Evolutionary conservation across 805 yeast species (phyloP), one percentile per base, ranked within the genome.

Genomic region (Metschnikowia similis): DNA sequence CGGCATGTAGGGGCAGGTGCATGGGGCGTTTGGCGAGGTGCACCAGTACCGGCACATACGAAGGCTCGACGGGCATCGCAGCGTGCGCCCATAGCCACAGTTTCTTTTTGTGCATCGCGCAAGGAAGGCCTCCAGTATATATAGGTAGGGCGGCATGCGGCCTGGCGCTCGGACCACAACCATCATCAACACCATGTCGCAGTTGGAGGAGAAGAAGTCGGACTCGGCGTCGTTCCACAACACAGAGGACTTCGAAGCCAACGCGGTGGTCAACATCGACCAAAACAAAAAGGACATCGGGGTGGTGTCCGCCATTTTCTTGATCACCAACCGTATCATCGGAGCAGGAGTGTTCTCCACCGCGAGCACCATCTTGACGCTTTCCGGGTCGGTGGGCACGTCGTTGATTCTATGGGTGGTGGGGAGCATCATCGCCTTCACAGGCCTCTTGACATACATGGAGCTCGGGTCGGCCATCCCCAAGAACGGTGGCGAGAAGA

Each of bases 401-500:
- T 68, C 89, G 2, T 68, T 87, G 50, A 72, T 87, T 56, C 73
- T 87, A 65, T 87, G 94, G 92, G 79, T 79, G 28, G 82, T 82
- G 13, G 95, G 95, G 42, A 77, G 88, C 7, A 55, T 84, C 34
- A 87, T 87, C 56, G 86, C 92, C 4, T 67, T 72, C 51, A 56
- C 70, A 8, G 61, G 61, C 14, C 61, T 57, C 35, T 76, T 81
- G 60, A 89, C 84, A 3, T 87, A 87, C 65, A 81, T 87, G 82
- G 94, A 87, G 62, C 84, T 85, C 64, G 95, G 95, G 13, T 79
- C 82, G 2, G 83, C 81, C 43, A 81, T 86, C 50, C 88, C 89
- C 42, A 80, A 85, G 69, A 87, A 87, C 60, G 96, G 96, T 56
- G 96, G 94, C 57, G 96, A 88, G 62, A 87, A 86, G 67, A 86